phyloP scores from a whole-genome alignment of 192 early-diverging fungal species.

The Gamsiella multidivaricata region DNA sequence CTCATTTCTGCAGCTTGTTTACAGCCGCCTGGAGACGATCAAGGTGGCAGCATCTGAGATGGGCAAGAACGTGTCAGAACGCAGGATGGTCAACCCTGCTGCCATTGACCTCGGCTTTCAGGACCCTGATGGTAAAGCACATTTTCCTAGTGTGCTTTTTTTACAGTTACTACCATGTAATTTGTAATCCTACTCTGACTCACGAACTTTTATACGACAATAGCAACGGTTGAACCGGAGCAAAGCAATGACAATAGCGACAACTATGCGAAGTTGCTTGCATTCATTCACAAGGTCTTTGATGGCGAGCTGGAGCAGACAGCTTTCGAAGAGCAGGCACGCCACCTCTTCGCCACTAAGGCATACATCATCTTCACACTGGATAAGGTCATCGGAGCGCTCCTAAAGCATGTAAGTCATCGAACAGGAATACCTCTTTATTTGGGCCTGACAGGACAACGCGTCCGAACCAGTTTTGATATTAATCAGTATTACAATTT shows the following conservation, averaged over 20 bases:
- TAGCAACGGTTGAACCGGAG: constrained; percentile 47
- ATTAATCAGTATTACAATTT: too few species aligned
- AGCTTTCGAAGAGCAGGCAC: constrained; percentile 88
- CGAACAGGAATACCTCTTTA: background rate
- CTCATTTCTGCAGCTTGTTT: constrained; percentile 78
- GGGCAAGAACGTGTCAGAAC: constrained; percentile 59
- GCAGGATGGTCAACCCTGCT: constrained; percentile 67
- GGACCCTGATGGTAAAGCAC: constrained; percentile 66
- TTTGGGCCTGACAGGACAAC: background rate
- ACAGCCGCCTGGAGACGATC: constrained; percentile 81
- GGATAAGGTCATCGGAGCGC: constrained; percentile 84
- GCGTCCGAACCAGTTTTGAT: constrained; percentile 14
- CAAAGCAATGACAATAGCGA: constrained; percentile 71
- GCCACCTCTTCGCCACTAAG: constrained; percentile 89
- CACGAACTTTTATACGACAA: background rate
- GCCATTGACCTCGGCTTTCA: constrained; percentile 69
- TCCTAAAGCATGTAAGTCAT: constrained; percentile 83
- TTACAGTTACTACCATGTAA: background rate
- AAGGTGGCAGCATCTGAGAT: constrained; percentile 78
- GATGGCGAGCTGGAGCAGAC: constrained; percentile 82
- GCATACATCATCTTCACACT: constrained; percentile 91
- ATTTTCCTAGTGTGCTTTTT: background rate
- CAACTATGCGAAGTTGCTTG: constrained; percentile 83
- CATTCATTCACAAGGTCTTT: constrained; percentile 80
- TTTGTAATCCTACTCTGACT: background rate